Evolutionary conservation across 2,329 filamentous ascomycete species (phyloP).

Genomic region (Hymenoscyphus fraxineus): DNA sequence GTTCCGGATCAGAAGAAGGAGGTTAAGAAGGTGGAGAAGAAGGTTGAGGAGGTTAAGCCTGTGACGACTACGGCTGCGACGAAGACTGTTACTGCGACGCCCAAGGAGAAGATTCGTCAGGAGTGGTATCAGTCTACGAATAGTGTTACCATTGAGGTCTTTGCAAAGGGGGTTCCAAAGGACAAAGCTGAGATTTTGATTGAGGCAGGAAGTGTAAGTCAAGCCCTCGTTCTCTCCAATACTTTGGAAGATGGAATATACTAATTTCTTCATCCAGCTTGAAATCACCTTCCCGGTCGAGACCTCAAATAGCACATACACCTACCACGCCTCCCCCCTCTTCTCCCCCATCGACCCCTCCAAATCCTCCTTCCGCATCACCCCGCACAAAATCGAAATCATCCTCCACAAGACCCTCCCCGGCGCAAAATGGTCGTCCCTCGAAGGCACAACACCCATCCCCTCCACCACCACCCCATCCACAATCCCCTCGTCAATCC

Average conservation of each 20-base stretch:
- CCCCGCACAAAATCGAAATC: constrained; percentile 77
- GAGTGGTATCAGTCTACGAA: constrained; percentile 66
- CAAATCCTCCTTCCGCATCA: constrained; percentile 60
- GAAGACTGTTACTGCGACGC: constrained; percentile 35
- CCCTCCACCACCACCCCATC: constrained; percentile 7
- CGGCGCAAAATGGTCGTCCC: constrained; percentile 39
- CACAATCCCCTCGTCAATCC: constrained; percentile 19
- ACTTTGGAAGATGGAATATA: constrained; percentile 21
- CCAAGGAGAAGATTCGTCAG: constrained; percentile 57
- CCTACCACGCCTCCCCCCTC: constrained; percentile 62
- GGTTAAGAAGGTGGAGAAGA: constrained; percentile 14
- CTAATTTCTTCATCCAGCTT: constrained; percentile 36
- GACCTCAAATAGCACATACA: constrained; percentile 47
- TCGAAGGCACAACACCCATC: constrained; percentile 29
- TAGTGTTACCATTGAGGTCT: constrained; percentile 60
- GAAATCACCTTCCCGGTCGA: constrained; percentile 56
- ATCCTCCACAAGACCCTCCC: constrained; percentile 62
- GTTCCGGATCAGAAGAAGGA: constrained; percentile 45
- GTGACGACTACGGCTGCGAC: not conserved
- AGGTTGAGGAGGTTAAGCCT: not conserved
- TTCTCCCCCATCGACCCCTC: constrained; percentile 61
- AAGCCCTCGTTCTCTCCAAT: constrained; percentile 3
- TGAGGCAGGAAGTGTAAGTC: constrained; percentile 23
- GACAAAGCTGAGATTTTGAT: constrained; percentile 50
- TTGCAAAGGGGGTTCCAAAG: constrained; percentile 60